A percentile compares a stretch with the other conserved stretches of the same genome.
phyloP scores from a whole-genome alignment of 768 basidiomycete genomes.

The Cubamyces lactineus region DNA sequence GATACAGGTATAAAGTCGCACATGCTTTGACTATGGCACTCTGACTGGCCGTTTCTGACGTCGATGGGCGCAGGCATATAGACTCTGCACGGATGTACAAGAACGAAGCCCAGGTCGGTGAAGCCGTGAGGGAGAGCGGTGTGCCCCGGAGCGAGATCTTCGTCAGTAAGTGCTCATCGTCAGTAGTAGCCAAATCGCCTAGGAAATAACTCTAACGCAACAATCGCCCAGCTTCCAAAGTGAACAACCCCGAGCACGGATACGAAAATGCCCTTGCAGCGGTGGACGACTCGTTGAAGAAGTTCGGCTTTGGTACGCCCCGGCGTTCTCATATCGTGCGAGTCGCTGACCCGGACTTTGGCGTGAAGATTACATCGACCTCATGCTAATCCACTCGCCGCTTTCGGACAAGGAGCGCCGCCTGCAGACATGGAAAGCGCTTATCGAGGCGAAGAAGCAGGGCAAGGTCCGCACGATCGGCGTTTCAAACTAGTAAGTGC shows the following conservation, averaged over 20 bases:
- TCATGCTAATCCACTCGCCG: constrained; percentile 81
- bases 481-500: constrained; percentile 79
- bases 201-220: too few species aligned
- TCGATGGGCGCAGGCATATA: constrained; percentile 68
- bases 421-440: constrained; percentile 71
- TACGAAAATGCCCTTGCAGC: constrained; percentile 62
- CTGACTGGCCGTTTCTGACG: too few species aligned
- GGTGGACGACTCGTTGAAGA: constrained; percentile 62
- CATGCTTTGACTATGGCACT: background rate
- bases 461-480: constrained; percentile 78
- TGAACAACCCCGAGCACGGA: constrained; percentile 57
- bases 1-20: constrained; percentile 54
- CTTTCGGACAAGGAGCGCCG: constrained; percentile 63
- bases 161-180: constrained; percentile 49
- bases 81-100: constrained; percentile 54
- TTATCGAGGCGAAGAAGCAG: constrained; percentile 59
- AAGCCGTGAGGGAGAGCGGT: constrained; percentile 73
- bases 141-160: constrained; percentile 71
- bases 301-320: constrained; percentile 59
- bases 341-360: background rate
- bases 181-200: too few species aligned
- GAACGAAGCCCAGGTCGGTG: constrained; percentile 81
- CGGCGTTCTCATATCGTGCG: too few species aligned
- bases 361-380: constrained; percentile 61
- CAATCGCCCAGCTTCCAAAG: constrained; percentile 61